These are phyloP conservation scores for Cytospora piceicola DNA, from an alignment of 2,329 filamentous ascomycete species.

Conservation along the genomic window DNA sequence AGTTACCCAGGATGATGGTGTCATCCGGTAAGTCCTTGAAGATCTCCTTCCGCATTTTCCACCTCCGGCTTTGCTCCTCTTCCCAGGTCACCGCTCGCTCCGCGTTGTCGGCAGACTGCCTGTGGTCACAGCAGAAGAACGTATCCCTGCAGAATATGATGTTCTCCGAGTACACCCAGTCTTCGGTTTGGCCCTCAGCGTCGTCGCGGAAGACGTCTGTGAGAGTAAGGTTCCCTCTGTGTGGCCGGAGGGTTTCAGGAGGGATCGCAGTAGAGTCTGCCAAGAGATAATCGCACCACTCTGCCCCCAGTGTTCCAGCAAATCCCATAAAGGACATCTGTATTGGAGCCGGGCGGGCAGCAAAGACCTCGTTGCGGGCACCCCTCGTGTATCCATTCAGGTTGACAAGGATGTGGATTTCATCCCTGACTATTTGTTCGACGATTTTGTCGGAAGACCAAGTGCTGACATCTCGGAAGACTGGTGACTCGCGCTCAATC, in stretches of 20 bases:
- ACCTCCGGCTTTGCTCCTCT: constrained; percentile 78
- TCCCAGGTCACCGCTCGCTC: constrained; percentile 76
- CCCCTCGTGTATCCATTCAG: constrained; percentile 98
- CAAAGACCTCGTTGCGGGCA: constrained; percentile 96
- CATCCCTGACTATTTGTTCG: constrained; percentile 81
- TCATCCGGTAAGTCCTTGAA: constrained; percentile 85
- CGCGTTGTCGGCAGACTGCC: constrained; percentile 79
- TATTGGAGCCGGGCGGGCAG: constrained; percentile 88
- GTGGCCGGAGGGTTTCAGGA: constrained; percentile 76
- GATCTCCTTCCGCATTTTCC: constrained; percentile 90
- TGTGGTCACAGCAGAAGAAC: constrained; percentile 98
- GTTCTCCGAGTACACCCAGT: constrained; percentile 97
- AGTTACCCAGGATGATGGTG: constrained; percentile 91
- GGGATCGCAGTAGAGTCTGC: constrained; percentile 90
- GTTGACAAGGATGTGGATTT: constrained; percentile 93
- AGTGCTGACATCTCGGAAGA: constrained; percentile 84
- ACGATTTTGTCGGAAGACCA: constrained; percentile 88
- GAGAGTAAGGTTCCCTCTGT: constrained; percentile 73
- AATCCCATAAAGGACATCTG: constrained; percentile 99
- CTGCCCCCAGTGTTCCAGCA: constrained; percentile 90
- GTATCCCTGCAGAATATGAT: constrained; percentile 93
- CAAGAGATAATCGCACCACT: constrained; percentile 98
- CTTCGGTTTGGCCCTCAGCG: constrained; percentile 68
- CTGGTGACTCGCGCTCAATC: constrained; percentile 89
- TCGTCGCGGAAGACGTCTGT: constrained; percentile 71